Evolutionary conservation across 495 filamentous ascomycete species (phyloP), one percentile per base, ranked within the genome.

Genomic region (Talaromyces thailandensis): DNA sequence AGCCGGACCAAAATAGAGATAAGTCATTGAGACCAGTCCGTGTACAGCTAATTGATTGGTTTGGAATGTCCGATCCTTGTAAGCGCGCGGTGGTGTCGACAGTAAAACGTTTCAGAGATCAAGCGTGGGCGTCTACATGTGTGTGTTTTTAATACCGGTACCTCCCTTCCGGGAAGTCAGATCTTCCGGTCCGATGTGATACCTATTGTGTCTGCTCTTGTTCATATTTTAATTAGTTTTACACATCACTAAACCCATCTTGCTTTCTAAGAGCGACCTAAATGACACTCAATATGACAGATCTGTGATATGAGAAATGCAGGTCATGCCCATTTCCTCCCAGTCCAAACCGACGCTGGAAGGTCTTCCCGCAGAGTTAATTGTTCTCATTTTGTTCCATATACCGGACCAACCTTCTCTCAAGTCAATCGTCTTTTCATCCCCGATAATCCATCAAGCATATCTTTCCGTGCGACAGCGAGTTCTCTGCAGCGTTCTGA

Each of bases 401-500:
- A 24, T 67, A 40, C 32, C 32, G 9, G 58, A 67, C 29, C 4
- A 24, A 3, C 56, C 60, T 24, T 51, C 59, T 23, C 63, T 70
- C 25, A 65, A 61, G 56, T 69, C 65, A 14, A 51, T 70, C 24
- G 63, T 70, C 12, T 53, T 61, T 35, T 58, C 67, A 63, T 70
- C 68, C 12, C 67, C 63, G 6, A 31, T 14, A 59, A 69, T 56
- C 48, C 62, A 70, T 48, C 51, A 63, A n/a, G 63, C 62, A 43
- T 70, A 70, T 50, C 62, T 67, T 56, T 11, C 37, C 3, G 62
- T 62, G 35, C 59, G 65, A 62, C 51, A 52, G 6, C 56, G 63
- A 55, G 7, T 66, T 12, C 68, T 70, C 16, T 12, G 32, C 11
- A 26, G 6, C 35, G 18, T 67, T 26, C 45, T 70, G 6, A 57